Evolutionary conservation across 257 asterid genomes (phyloP), one percentile per base, ranked within the genome.

Genomic region (Anisodus acutangulus): DNA sequence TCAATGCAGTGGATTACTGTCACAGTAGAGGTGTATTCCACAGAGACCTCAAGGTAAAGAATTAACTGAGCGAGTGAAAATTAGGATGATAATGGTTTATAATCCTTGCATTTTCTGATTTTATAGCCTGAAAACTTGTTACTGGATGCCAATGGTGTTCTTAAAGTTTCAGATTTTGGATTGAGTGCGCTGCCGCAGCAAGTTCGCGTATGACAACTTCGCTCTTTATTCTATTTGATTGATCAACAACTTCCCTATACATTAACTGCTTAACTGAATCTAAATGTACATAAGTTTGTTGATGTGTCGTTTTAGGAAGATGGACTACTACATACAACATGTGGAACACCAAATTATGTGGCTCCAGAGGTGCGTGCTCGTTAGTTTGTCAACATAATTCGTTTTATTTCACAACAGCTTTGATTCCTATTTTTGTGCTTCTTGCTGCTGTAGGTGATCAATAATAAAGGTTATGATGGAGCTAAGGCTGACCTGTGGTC

Each of bases 401-500:
- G 47, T 16, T 87, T 26, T 82, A 31, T 9, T 59, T 83, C 43
- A 60, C 41, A 35, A 79, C 67, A 45, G 7, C 51, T 12, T 60
- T 83, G 45, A 8, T 17, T 81, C 57, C 83, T 49, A 26, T 51
- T 35, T 45, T 41, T 70, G 22, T 82, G 22, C 57, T 82, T 68
- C 60, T 81, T 83, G 13, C 45, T 83, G 70, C 67, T 62, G 3
- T 76, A 96, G 99, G 99, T 96, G 86, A 92, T 96, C 89, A 92
- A 89, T 88, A 91, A 93, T 84, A 94, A 96, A 88, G 99, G 99
- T 80, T 95, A 95, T 78, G 98, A 94, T 88, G 99, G 99, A 85
- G 98, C 98, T 58, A 94, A 92, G 90, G 98, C 99, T 7, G 99
- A 96, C 88, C 90, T 96, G 49, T 96, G 99, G 99, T 96, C 99